phyloP scores from a whole-genome alignment of 495 filamentous ascomycete genomes.

The Neurospora terricola region DNA sequence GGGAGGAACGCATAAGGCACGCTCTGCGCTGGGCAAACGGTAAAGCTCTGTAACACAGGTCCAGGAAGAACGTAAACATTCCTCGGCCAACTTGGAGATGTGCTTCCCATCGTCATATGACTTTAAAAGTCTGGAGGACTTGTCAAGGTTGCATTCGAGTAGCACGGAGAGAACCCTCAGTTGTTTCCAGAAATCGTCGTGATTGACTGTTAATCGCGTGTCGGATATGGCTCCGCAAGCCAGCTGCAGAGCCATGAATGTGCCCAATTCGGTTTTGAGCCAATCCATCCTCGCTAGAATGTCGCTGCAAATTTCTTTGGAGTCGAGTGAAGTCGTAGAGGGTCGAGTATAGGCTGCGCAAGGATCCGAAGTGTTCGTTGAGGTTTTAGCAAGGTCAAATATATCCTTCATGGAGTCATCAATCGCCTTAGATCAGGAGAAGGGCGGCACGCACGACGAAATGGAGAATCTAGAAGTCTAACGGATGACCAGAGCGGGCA shows the following conservation, averaged over 20 bases:
- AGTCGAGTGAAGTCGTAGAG: too few relatives aligned
- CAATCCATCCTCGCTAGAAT: background rate
- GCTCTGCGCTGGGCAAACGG: background rate
- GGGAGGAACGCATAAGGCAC: too few relatives aligned
- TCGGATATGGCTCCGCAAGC: background rate
- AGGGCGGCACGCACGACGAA: background rate
- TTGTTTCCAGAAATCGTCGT: background rate
- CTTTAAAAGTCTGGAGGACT: background rate
- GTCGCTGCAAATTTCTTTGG: too few relatives aligned
- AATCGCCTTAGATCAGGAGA: background rate
- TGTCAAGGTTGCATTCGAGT: background rate
- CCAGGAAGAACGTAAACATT: background rate
- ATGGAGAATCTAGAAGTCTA: background rate
- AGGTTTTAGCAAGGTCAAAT: too few relatives aligned
- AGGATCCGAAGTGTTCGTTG: too few relatives aligned
- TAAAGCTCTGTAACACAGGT: background rate
- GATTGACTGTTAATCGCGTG: too few relatives aligned
- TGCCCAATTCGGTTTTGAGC: background rate
- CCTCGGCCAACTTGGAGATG: background rate
- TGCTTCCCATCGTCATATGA: background rate
- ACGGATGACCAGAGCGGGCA: too few relatives aligned
- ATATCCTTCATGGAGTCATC: too few relatives aligned
- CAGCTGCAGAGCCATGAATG: background rate
- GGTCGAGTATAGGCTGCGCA: too few relatives aligned
- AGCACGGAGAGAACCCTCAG: background rate